A percentile compares a stretch with the other conserved stretches of the same genome.
phyloP scores from a whole-genome alignment of 75 land plant species.

The Cryptomeria japonica region DNA sequence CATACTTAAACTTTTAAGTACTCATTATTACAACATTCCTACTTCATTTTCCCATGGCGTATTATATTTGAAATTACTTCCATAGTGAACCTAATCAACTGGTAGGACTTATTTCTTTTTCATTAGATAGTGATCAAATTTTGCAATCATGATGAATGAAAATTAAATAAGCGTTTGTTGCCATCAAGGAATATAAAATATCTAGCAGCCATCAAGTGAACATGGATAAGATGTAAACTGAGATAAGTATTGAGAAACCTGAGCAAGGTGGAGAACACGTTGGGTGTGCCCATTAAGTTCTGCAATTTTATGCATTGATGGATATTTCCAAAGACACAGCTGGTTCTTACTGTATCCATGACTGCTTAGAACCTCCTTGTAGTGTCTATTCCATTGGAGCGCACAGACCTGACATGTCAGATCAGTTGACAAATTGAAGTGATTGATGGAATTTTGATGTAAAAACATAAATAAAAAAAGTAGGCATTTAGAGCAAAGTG shows the following conservation, averaged over 20 bases:
- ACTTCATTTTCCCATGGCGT: neutral
- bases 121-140: neutral
- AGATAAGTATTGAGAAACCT: constrained; percentile 32
- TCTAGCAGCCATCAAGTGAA: neutral
- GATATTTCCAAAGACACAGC: constrained; percentile 64
- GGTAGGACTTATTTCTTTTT: neutral
- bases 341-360: constrained; percentile 79
- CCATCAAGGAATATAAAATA: neutral
- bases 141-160: neutral
- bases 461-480: neutral
- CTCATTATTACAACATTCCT: neutral
- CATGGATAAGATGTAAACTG: neutral
- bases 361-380: constrained; percentile 77
- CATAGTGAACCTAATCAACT: neutral
- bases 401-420: constrained; percentile 42
- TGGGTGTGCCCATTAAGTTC: constrained; percentile 72
- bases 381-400: constrained; percentile 81
- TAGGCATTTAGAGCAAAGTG: neutral
- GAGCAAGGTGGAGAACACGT: constrained; percentile 68
- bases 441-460: neutral
- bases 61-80: neutral
- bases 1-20: neutral
- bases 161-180: neutral
- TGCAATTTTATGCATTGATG: constrained; percentile 64
- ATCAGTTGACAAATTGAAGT: neutral